These are phyloP conservation scores for Globisporangium parvum DNA, from an alignment of 352 stramenopile species.

Conservation along the genomic window DNA sequence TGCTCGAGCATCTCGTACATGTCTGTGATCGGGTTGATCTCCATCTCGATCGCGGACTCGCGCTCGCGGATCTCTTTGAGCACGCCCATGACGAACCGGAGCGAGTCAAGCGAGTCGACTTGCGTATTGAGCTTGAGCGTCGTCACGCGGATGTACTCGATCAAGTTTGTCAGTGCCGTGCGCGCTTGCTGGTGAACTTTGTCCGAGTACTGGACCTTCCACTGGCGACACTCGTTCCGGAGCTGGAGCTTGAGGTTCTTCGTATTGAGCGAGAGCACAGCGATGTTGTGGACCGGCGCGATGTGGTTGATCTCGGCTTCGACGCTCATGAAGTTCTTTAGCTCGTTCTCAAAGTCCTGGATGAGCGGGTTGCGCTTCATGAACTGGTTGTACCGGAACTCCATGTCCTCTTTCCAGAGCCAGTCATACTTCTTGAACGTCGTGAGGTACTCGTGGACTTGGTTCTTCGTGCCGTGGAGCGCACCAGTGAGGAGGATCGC, in stretches of 20 bases:
- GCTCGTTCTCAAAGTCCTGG: slow-evolving; percentile 76
- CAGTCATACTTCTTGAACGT: slow-evolving; percentile 88
- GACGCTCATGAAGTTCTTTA: slow-evolving; percentile 78
- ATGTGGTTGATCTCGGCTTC: slow-evolving; percentile 76
- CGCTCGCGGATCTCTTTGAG: slow-evolving; percentile 81
- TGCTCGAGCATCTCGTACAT: slow-evolving; percentile 90
- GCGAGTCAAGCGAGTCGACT: slow-evolving; percentile 67
- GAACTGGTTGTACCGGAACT: slow-evolving; percentile 82
- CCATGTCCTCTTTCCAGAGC: slow-evolving; percentile 89
- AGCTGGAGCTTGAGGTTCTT: slow-evolving; percentile 87
- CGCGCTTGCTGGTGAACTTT: slow-evolving; percentile 74
- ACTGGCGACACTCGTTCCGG: slow-evolving; percentile 78
- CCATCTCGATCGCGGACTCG: slow-evolving; percentile 86
- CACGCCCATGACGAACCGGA: slow-evolving; percentile 81
- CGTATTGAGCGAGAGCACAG: slow-evolving; percentile 78
- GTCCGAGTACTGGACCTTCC: slow-evolving; percentile 84
- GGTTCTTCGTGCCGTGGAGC: slow-evolving; percentile 79
- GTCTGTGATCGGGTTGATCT: slow-evolving; percentile 84
- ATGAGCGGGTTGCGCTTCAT: slow-evolving; percentile 77
- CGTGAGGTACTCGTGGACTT: slow-evolving; percentile 75
- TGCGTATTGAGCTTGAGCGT: slow-evolving; percentile 55
- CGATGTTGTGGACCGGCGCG: slow-evolving; percentile 79
- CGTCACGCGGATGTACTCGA: slow-evolving; percentile 79
- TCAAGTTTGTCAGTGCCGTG: slow-evolving; percentile 52
- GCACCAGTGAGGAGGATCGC: slow-evolving; percentile 80